Evolutionary conservation across 2,329 filamentous ascomycete genomes (phyloP).

Genomic region (Tolypocladium guangdongense): DNA sequence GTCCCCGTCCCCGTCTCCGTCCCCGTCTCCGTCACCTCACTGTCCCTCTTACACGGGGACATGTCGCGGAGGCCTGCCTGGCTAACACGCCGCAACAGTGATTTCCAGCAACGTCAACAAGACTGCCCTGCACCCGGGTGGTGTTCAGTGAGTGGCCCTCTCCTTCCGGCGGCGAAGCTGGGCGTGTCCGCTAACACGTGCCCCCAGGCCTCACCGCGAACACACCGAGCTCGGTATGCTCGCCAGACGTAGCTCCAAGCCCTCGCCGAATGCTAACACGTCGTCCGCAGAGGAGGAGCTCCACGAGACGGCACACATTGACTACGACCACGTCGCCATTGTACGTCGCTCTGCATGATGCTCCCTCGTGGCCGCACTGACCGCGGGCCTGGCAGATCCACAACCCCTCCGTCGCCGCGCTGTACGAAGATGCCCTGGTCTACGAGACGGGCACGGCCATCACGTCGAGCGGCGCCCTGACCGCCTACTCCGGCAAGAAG

Average conservation of each 20-base stretch:
- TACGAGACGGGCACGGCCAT: conserved; percentile 98
- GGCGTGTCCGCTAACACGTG: conserved; percentile 11
- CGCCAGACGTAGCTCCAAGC: neutral
- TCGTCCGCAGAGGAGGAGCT: conserved; percentile 68
- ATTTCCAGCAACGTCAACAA: conserved; percentile 65
- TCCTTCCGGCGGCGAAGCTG: neutral
- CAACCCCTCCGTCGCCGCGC: conserved; percentile 88
- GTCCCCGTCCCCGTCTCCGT: no score
- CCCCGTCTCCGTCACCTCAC: neutral
- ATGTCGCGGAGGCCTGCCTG: neutral
- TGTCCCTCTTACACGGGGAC: neutral
- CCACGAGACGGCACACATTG: conserved; percentile 95
- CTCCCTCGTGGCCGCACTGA: neutral
- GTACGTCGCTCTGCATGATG: conserved; percentile 40
- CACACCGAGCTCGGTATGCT: conserved; percentile 77
- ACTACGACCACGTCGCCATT: conserved; percentile 97
- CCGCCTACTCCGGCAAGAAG: conserved; percentile 96
- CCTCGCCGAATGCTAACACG: conserved; percentile 10
- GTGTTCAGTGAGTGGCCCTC: conserved; percentile 77
- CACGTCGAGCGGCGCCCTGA: conserved; percentile 87
- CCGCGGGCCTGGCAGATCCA: conserved; percentile 44
- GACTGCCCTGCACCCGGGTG: conserved; percentile 80
- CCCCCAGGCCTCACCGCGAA: conserved; percentile 60
- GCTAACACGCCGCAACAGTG: conserved; percentile 26
- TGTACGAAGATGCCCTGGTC: conserved; percentile 94